These are phyloP conservation scores for Rubia tinctorum DNA, from an alignment of 305 asterid genomes.

Conservation along the genomic window DNA sequence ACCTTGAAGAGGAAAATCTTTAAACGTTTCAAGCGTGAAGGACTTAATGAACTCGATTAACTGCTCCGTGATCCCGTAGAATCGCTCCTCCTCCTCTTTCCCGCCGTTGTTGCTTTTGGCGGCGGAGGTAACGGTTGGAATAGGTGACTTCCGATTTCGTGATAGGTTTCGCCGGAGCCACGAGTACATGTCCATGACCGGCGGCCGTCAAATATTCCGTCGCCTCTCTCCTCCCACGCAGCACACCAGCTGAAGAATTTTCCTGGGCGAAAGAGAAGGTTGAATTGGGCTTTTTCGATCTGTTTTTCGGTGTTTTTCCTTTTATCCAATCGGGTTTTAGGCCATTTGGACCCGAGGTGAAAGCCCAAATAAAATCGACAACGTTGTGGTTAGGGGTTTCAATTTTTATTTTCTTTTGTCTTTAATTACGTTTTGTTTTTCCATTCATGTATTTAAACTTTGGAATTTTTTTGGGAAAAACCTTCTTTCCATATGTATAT, in stretches of 20 bases:
- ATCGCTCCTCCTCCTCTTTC: conserved; percentile 29
- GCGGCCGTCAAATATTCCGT: conserved; percentile 24
- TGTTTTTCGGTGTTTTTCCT: not conserved
- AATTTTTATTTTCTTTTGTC: too few relatives aligned
- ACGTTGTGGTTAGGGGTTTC: too few relatives aligned
- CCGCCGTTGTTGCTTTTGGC: not conserved
- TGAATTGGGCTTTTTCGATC: not conserved
- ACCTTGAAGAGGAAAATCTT: conserved; percentile 58
- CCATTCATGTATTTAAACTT: too few relatives aligned
- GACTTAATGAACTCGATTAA: conserved; percentile 63
- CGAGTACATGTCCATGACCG: conserved; percentile 58
- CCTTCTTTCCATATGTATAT: too few relatives aligned
- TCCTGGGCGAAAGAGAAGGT: not conserved
- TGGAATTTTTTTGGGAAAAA: too few relatives aligned
- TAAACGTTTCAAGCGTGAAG: conserved; percentile 71
- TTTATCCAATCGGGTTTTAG: too few relatives aligned
- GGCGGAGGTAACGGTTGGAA: conserved; percentile 26
- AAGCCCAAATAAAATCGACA: not conserved
- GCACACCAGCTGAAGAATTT: not conserved
- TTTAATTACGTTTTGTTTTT: too few relatives aligned
- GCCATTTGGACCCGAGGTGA: too few relatives aligned
- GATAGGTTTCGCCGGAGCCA: conserved; percentile 73
- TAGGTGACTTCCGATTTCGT: conserved; percentile 34
- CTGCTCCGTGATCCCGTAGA: conserved; percentile 66
- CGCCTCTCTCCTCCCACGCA: not conserved